Conservation (phyloP, 2,329 filamentous ascomycete species). For the Penicillium sp. region DNA sequence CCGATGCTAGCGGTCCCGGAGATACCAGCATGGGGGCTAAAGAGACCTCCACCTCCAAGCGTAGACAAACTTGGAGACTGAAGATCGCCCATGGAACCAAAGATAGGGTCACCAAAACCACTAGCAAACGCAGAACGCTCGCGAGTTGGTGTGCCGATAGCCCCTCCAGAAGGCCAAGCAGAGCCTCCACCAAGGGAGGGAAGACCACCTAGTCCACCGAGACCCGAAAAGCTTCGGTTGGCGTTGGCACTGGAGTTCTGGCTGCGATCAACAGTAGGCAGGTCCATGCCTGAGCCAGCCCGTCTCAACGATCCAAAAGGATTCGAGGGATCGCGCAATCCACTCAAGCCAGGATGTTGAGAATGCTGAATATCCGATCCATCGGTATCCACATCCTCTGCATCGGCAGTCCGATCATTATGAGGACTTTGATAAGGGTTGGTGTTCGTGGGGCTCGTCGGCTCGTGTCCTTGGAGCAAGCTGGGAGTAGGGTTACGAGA, state of each 20-base stretch:
- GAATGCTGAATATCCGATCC: constrained; percentile 58
- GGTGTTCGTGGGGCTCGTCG: constrained; percentile 88
- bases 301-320: constrained; percentile 61
- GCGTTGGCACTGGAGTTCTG: constrained; percentile 88
- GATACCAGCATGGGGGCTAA: constrained; percentile 63
- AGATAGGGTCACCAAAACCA: constrained; percentile 65
- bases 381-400: constrained; percentile 62
- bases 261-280: constrained; percentile 78
- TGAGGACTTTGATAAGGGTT: constrained; percentile 95
- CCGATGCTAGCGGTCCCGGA: constrained; percentile 68
- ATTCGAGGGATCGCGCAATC: constrained; percentile 55
- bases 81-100: constrained; percentile 75
- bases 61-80: constrained; percentile 56
- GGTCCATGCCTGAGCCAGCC: constrained; percentile 59
- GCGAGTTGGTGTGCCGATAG: constrained; percentile 73
- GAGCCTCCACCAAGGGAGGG: constrained; percentile 57
- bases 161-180: constrained; percentile 62
- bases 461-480: constrained; percentile 61
- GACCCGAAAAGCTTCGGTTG: constrained; percentile 67
- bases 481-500: constrained; percentile 60
- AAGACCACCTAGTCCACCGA: constrained; percentile 58
- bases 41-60: constrained; percentile 56
- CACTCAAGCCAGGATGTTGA: constrained; percentile 57
- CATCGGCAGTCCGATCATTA: constrained; percentile 67
- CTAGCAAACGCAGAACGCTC: constrained; percentile 57